A percentile compares a stretch with the other conserved stretches of the same genome.
These are phyloP conservation scores for Mortierella polycephala DNA, from an alignment of 371 early-diverging fungal genomes.

Conservation along the genomic window DNA sequence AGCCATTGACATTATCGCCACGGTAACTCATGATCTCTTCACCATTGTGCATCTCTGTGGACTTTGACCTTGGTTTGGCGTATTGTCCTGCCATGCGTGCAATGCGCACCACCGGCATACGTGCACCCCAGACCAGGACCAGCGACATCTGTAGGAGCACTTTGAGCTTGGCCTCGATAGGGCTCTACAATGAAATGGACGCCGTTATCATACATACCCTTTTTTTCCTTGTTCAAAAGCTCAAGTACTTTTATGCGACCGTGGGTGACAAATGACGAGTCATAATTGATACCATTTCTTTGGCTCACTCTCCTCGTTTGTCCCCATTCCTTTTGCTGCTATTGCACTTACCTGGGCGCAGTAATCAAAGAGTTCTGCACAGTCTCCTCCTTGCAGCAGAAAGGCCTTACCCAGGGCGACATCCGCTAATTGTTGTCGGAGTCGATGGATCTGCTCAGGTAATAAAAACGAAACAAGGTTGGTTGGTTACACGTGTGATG, in stretches of 20 bases:
- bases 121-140: conserved; percentile 94
- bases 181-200: conserved; percentile 61
- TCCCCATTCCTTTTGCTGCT: not conserved
- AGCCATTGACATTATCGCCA: conserved; percentile 98
- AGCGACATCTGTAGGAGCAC: conserved; percentile 97
- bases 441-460: conserved; percentile 73
- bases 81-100: conserved; percentile 99
- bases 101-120: conserved; percentile 94
- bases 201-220: too few relatives aligned
- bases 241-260: too few relatives aligned
- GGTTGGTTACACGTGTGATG: too few relatives aligned
- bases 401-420: conserved; percentile 93
- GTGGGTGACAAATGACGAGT: not conserved
- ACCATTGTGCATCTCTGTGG: conserved; percentile 90
- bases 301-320: too few relatives aligned
- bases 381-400: conserved; percentile 97
- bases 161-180: conserved; percentile 95
- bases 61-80: conserved; percentile 95
- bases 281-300: not conserved
- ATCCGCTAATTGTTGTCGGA: conserved; percentile 85
- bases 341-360: conserved; percentile 77
- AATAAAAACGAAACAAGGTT: too few relatives aligned
- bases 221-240: too few relatives aligned
- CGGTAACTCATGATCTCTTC: conserved; percentile 76
- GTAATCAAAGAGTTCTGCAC: conserved; percentile 97